Evolutionary conservation across 2,329 filamentous ascomycete species (phyloP), one percentile per base, ranked within the genome.

Genomic region (Xylariales sp.): DNA sequence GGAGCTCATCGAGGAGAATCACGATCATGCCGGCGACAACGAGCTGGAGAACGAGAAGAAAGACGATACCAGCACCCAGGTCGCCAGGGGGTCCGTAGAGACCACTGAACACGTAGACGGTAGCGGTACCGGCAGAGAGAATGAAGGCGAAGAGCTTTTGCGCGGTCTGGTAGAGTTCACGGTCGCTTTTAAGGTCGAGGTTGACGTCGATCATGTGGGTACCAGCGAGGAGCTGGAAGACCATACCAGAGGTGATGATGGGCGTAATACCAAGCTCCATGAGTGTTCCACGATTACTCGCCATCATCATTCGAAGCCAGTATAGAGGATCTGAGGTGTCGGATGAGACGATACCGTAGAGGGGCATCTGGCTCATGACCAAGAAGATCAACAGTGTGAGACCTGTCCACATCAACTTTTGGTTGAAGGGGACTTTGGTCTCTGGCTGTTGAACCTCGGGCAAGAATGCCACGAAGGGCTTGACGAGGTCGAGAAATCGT

Each of bases 121-220:
- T 95, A 61, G 90, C 91, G 66, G 95, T 95, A 56, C 93, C 93
- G 69, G 95, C 93, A 51, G 91, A 95, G 56, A 98, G 80, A 64
- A 98, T 94, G 63, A 98, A 95, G 56, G 93, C 93, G 60, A 95
- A 91, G 52, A 95, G 86, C 78, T 98, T 98, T 80, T 98, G 93
- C 43, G 94, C 93, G 51, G 91, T 98, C 78, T 98, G 93, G 82
- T 98, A 98, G 52, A 98, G 84, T 77, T 98, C 93, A 71, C 93
- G 93, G 71, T 98, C 93, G 68, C 91, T 93, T 80, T 98, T 98
- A 70, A 97, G 84, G 78, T 98, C 93, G 60, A 98, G 87, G 81
- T 98, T 97, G 77, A 98, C 91, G 67, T 98, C 93, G 71, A 98
- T 97, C 74, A 97, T 86, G 80, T 98, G 93, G 68, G 93, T 98